A percentile compares a stretch with the other conserved stretches of the same genome.
These are phyloP conservation scores for Trypanosoma cruzi DNA, from an alignment of 208 protist species.

Conservation along the genomic window DNA sequence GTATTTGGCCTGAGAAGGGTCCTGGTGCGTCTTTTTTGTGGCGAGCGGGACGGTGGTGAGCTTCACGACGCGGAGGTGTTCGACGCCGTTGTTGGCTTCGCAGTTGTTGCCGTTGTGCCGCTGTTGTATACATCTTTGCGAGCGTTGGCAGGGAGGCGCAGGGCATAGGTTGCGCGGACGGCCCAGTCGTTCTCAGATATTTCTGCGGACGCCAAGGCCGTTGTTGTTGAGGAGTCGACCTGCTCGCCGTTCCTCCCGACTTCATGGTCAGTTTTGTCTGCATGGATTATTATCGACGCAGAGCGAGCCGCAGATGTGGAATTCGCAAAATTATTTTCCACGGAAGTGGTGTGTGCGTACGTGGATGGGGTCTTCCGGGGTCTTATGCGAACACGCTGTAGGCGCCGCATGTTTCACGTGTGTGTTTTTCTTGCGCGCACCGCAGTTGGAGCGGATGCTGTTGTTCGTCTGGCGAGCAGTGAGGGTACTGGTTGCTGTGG, in stretches of 20 bases:
- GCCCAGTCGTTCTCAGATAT: slow-evolving; percentile 29
- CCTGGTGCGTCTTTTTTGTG: slow-evolving; percentile 18
- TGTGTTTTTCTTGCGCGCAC: slow-evolving; percentile 27
- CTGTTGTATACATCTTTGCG: slow-evolving; percentile 37
- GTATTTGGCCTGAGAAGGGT: slow-evolving; percentile 19
- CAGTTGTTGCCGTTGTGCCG: slow-evolving; percentile 38
- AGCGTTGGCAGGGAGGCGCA: slow-evolving; percentile 25
- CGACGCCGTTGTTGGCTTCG: slow-evolving; percentile 21
- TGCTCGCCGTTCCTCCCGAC: slow-evolving; percentile 25
- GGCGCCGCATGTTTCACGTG: slow-evolving; percentile 22
- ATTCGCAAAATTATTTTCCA: slow-evolving; percentile 32
- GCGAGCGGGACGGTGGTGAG: not conserved
- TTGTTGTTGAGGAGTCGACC: not conserved
- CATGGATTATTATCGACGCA: slow-evolving; percentile 19
- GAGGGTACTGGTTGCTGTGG: not conserved
- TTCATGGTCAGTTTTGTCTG: slow-evolving; percentile 10
- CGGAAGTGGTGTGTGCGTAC: slow-evolving; percentile 23
- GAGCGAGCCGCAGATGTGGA: slow-evolving; percentile 32
- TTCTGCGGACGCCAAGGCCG: slow-evolving; percentile 21
- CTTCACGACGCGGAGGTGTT: slow-evolving; percentile 9
- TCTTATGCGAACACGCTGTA: slow-evolving; percentile 17
- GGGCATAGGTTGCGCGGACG: slow-evolving; percentile 31
- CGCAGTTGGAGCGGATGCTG: slow-evolving; percentile 7
- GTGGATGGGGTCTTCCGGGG: not conserved
- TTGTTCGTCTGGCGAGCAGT: slow-evolving; percentile 7